These are phyloP conservation scores for Wickerhamiella vanderwaltii DNA, from an alignment of 805 yeast species.

Conservation along the genomic window DNA sequence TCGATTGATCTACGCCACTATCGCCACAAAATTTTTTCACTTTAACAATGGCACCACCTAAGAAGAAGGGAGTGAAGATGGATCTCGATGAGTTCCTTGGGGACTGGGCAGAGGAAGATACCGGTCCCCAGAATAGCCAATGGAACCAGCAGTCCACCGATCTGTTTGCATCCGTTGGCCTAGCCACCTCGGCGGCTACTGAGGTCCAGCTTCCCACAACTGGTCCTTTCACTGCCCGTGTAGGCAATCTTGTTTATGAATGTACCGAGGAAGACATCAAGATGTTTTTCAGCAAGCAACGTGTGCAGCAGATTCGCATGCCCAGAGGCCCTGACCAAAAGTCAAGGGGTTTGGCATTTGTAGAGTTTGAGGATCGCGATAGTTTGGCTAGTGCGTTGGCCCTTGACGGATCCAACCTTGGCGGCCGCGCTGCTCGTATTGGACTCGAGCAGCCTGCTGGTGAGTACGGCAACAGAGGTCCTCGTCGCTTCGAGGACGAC, in stretches of 20 bases:
- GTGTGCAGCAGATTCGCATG: slow-evolving; percentile 50
- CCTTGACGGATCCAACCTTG: slow-evolving; percentile 57
- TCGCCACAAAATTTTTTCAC: too few species aligned
- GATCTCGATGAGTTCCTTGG: slow-evolving; percentile 76
- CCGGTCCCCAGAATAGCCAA: slow-evolving; percentile 20
- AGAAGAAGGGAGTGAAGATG: slow-evolving; percentile 61
- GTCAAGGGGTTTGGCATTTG: slow-evolving; percentile 79
- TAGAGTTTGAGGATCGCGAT: slow-evolving; percentile 74
- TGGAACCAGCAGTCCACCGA: slow-evolving; percentile 15
- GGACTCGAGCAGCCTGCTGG: slow-evolving; percentile 57
- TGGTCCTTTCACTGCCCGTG: slow-evolving; percentile 87
- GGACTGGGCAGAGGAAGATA: slow-evolving; percentile 80
- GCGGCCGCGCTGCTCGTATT: slow-evolving; percentile 53
- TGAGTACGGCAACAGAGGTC: slow-evolving; percentile 12
- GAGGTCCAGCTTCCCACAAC: slow-evolving; percentile 80
- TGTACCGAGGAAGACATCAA: slow-evolving; percentile 45
- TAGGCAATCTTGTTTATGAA: slow-evolving; percentile 78
- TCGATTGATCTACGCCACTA: too few species aligned
- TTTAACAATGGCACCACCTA: slow-evolving; percentile 39
- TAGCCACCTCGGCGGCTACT: slow-evolving; percentile 34
- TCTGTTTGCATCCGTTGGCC: slow-evolving; percentile 27
- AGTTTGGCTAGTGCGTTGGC: slow-evolving; percentile 64
- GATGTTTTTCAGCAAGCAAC: slow-evolving; percentile 33
- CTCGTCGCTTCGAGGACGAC: slow-evolving; percentile 12
- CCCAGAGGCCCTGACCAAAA: slow-evolving; percentile 63